Evolutionary conservation across 1,284 basidiomycete species (phyloP).

Genomic region (Trichosporon inkin): DNA sequence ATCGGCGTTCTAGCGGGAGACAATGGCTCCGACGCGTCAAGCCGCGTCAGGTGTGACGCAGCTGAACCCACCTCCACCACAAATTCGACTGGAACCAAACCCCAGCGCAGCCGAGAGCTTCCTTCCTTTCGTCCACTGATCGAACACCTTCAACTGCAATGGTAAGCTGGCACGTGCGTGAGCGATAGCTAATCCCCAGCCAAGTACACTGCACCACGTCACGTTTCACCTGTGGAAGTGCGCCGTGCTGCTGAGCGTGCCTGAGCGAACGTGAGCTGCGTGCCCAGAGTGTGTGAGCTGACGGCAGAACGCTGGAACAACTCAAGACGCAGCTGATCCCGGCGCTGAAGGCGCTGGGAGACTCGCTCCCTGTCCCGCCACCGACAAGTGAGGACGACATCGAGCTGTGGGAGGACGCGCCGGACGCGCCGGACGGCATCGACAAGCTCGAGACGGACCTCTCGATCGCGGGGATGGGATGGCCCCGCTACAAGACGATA

Average conservation of each 20-base stretch:
- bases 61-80: not conserved
- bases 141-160: not conserved
- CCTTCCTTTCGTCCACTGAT: not conserved
- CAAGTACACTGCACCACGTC: constrained; percentile 34
- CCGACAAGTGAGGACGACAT: constrained; percentile 28
- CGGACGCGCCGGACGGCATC: constrained; percentile 16
- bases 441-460: constrained; percentile 14
- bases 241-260: constrained; percentile 39
- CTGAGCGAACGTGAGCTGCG: constrained; percentile 34
- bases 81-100: constrained; percentile 3
- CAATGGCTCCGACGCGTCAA: not conserved
- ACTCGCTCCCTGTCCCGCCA: constrained; percentile 17
- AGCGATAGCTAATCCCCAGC: not conserved
- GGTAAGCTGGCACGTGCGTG: not conserved
- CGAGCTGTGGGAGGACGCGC: constrained; percentile 35
- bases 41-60: not conserved
- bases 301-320: constrained; percentile 11
- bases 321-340: constrained; percentile 24
- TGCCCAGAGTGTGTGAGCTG: not conserved
- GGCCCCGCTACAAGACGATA: constrained; percentile 41
- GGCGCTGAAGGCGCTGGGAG: constrained; percentile 30
- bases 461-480: constrained; percentile 27
- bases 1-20: too few species aligned
- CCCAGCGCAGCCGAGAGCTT: not conserved
- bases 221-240: constrained; percentile 40